Base-by-base conservation (phyloP, 1,139 yeast species). In the Blastobotrys raffinosifermentans region DNA sequence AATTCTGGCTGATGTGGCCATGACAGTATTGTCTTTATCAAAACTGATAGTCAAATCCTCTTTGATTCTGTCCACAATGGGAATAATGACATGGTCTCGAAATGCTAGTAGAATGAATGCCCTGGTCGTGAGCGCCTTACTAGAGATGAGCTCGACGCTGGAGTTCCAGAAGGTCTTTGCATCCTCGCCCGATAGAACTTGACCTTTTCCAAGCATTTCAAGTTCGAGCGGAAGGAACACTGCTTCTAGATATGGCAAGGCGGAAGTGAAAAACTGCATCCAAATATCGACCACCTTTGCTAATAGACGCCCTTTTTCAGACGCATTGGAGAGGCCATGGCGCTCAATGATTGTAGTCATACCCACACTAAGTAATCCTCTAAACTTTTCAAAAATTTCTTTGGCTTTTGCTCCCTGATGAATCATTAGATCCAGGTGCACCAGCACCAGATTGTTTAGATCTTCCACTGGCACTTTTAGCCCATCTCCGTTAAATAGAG, bases 151-250 rank as follows among this genome's bases (percentile, higher is more conserved):
- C 23, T 52, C 58, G 3, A 51, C 41, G 18, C 57, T 41, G 23
- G 63, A 64, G 19, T 53, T 51, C 73, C 74, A 70, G 43, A 60
- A 69, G 21, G 53, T 56, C 13, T 46, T 44, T 2, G 67, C 64
- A n/a, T 50, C 48, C 3, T 51, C 54, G 1, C 53, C 48, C 14
- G 31, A 9, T 35, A 62, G 40, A 22, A 60, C 40, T 41, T 50
- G 51, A 32, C 71, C 72, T 3, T 43, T 39, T 1, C 69, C 72
- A 14, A 63, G 66, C 37, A 71, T 58, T 40, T 74, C 79, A 13
- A 65, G 50, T 37, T 78, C 82, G 17, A 80, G 50, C 0, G 87
- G 86, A 26, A 77, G 50, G 39, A 80, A 69, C 0, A 76, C 69
- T 1, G 81, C 80, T 39, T 75, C 72, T 26, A 79, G 60, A 49